Evolutionary conservation across 2,329 filamentous ascomycete genomes (phyloP).

Genomic region (Metarhizium humberi): DNA sequence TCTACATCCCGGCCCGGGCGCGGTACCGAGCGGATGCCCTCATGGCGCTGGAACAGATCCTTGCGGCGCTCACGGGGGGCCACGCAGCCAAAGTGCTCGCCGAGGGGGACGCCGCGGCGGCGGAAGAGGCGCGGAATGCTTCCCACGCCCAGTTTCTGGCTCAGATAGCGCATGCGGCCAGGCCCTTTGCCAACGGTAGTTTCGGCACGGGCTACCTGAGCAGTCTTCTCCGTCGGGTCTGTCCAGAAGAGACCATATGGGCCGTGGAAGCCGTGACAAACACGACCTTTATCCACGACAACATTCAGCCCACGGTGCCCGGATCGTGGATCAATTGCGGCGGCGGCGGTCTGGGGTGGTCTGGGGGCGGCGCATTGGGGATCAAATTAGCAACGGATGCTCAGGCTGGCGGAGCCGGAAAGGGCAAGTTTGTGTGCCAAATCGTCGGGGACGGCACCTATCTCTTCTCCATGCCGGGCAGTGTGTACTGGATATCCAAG

Average conservation of each 20-base stretch:
- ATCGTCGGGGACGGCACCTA: constrained; percentile 50
- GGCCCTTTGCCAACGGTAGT: constrained; percentile 49
- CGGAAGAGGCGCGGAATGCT: constrained; percentile 39
- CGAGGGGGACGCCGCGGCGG: constrained; percentile 7
- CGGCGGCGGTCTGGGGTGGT: constrained; percentile 73
- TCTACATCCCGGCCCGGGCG: constrained; percentile 57
- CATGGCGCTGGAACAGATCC: constrained; percentile 60
- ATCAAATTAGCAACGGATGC: constrained; percentile 58
- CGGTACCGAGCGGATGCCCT: constrained; percentile 59
- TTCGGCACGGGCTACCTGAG: constrained; percentile 32
- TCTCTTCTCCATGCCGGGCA: constrained; percentile 44
- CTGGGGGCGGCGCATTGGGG: constrained; percentile 64
- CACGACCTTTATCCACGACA: constrained; percentile 57
- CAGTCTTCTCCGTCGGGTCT: constrained; percentile 20
- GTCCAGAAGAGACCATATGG: constrained; percentile 53
- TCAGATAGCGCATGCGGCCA: constrained; percentile 44
- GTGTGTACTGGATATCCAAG: constrained; percentile 46
- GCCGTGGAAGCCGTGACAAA: constrained; percentile 73
- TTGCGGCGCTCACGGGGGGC: constrained; percentile 44
- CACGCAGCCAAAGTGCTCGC: constrained; percentile 30
- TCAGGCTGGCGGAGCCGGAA: constrained; percentile 28
- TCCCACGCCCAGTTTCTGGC: constrained; percentile 51
- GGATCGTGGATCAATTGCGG: constrained; percentile 77
- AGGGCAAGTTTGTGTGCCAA: constrained; percentile 42
- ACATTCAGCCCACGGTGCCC: constrained; percentile 57